Evolutionary conservation across 164 flowering plant genomes (phyloP).

Genomic region (Saururus chinensis): DNA sequence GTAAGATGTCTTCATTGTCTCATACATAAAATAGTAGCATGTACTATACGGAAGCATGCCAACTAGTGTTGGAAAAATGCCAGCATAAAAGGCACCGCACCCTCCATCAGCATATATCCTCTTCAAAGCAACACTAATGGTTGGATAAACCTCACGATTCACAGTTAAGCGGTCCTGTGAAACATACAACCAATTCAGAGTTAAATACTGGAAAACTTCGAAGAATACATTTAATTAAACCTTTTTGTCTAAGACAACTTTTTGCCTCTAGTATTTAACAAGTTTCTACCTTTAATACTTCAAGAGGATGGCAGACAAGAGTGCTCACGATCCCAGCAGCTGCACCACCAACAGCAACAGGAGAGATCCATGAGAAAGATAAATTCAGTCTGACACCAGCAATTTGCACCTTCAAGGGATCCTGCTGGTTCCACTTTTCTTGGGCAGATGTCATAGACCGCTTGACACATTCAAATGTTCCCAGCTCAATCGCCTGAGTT

Average conservation of each 20-base stretch:
- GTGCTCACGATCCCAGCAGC: slow-evolving; percentile 90
- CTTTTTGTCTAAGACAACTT: not conserved
- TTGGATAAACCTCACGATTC: slow-evolving; percentile 64
- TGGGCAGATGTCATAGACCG: slow-evolving; percentile 66
- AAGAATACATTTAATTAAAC: not conserved
- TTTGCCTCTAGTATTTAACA: not conserved
- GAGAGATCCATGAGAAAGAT: slow-evolving; percentile 82
- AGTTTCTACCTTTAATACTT: slow-evolving; percentile 73
- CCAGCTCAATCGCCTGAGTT: slow-evolving; percentile 94
- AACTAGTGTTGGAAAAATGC: slow-evolving; percentile 68
- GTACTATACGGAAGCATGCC: slow-evolving; percentile 99
- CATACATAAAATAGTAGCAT: slow-evolving; percentile 90
- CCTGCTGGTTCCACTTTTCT: slow-evolving; percentile 50
- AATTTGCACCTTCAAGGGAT: slow-evolving; percentile 48
- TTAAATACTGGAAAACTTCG: not conserved
- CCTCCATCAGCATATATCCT: slow-evolving; percentile 76
- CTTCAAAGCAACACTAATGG: slow-evolving; percentile 45
- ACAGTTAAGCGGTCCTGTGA: slow-evolving; percentile 86
- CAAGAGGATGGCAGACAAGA: slow-evolving; percentile 89
- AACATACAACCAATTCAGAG: not conserved
- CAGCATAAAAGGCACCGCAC: slow-evolving; percentile 67
- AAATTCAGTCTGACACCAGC: slow-evolving; percentile 42
- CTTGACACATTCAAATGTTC: slow-evolving; percentile 87
- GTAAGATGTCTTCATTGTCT: slow-evolving; percentile 64
- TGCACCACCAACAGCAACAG: slow-evolving; percentile 94